Evolutionary conservation across 2,329 filamentous ascomycete species (phyloP).

Genomic region (Pseudogymnoascus sp.): DNA sequence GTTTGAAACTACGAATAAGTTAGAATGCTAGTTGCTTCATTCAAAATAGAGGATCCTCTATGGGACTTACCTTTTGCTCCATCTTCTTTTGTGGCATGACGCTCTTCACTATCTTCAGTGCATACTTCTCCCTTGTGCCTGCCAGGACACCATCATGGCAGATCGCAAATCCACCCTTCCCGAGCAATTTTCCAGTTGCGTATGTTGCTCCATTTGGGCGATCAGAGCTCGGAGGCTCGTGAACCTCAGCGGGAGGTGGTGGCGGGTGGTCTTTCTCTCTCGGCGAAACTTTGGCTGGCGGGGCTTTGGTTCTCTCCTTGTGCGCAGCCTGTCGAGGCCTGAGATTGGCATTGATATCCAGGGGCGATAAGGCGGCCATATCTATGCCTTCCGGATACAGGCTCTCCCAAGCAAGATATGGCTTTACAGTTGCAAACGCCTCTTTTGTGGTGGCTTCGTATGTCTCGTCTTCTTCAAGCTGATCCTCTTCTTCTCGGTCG

Average conservation of each 20-base stretch:
- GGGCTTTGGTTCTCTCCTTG: slow-evolving; percentile 43
- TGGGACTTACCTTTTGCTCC: slow-evolving; percentile 62
- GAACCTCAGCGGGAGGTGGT: slow-evolving; percentile 51
- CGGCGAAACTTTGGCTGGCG: slow-evolving; percentile 35
- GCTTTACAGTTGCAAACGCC: slow-evolving; percentile 13
- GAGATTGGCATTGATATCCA: slow-evolving; percentile 54
- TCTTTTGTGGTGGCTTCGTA: slow-evolving; percentile 17
- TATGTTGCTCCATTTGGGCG: slow-evolving; percentile 63
- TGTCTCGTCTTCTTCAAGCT: slow-evolving; percentile 10
- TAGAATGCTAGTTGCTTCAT: slow-evolving; percentile 2
- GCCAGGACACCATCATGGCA: slow-evolving; percentile 65
- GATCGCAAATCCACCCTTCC: slow-evolving; percentile 75
- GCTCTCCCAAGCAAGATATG: slow-evolving; percentile 19
- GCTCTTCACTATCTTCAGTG: slow-evolving; percentile 76
- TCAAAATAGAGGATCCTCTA: no score
- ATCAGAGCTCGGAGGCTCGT: slow-evolving; percentile 58
- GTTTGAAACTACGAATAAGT: slow-evolving; percentile 50
- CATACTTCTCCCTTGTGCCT: slow-evolving; percentile 58
- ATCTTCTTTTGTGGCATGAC: slow-evolving; percentile 69
- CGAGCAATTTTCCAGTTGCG: slow-evolving; percentile 63
- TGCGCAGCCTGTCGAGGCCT: slow-evolving; percentile 31
- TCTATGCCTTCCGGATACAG: slow-evolving; percentile 38
- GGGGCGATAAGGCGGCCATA: slow-evolving; percentile 55
- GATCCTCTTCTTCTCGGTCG: neutral
- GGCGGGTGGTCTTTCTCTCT: slow-evolving; percentile 57